Conservation (phyloP, 306 rosid genomes). For the Urtica urens region DNA sequence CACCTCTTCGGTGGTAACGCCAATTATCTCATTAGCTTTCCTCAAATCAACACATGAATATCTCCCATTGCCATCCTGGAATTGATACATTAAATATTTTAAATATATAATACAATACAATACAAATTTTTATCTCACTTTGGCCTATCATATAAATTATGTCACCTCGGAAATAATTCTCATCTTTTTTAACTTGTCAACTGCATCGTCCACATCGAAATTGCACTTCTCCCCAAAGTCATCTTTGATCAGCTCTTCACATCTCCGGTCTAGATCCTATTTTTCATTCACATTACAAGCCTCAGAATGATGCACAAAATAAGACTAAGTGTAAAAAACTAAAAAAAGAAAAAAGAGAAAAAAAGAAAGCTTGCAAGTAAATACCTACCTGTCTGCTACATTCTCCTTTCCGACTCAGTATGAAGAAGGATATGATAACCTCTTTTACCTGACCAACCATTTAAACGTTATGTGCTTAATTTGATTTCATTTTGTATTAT, state of each 20-base stretch:
- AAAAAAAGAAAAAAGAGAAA: not conserved
- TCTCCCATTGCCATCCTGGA: slow-evolving; percentile 68
- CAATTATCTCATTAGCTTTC: slow-evolving; percentile 80
- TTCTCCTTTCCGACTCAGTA: slow-evolving; percentile 81
- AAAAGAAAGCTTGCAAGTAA: slow-evolving; percentile 2
- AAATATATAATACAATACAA: no score
- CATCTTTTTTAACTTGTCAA: slow-evolving; percentile 63
- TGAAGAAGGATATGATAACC: slow-evolving; percentile 73
- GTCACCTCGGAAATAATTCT: slow-evolving; percentile 80
- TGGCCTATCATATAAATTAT: not conserved
- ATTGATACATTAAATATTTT: no score
- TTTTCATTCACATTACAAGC: no score
- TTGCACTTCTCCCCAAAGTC: slow-evolving; percentile 61
- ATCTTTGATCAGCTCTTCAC: slow-evolving; percentile 76
- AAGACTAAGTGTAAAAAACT: slow-evolving; percentile 1
- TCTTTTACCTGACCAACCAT: slow-evolving; percentile 68
- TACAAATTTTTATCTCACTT: no score
- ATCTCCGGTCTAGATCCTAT: slow-evolving; percentile 80
- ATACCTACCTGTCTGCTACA: slow-evolving; percentile 49
- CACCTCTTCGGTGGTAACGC: slow-evolving; percentile 90
- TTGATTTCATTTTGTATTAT: not conserved
- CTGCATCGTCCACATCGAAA: slow-evolving; percentile 95
- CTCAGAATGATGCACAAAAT: not conserved
- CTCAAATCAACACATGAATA: slow-evolving; percentile 67
- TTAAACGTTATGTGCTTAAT: not conserved